Evolutionary conservation across 202 grass and related monocot genomes (phyloP), one percentile per base, ranked within the genome.

Genomic region (Zoysia matrella): DNA sequence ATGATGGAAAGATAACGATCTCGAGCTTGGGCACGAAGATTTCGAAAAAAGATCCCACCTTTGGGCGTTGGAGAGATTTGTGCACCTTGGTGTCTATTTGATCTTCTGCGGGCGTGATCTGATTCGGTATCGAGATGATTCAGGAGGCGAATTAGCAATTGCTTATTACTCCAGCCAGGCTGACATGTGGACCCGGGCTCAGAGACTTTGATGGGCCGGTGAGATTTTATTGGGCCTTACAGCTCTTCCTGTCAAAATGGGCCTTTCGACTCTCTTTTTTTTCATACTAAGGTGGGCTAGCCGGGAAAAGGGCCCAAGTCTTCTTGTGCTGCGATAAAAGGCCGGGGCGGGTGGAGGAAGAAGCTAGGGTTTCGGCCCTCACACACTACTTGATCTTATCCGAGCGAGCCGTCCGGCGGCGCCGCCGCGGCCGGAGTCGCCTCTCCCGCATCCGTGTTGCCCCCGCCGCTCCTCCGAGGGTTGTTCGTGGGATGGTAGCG

Each of bases 351-450:
- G 2, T 13, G 53, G 3, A 1, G 1, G 52, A 8, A 0, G 6
- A 0, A 8, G 7, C 66, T 89, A 86, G 87, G 87, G 87, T 86
- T 89, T 82, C 73, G 53, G 30, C 87, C 87, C 82, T 80, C 62
- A 14, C 80, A 89, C 81, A 64, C 89, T 90, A 84, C 89, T 90
- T 90, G 84, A 87, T 90, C 88, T 90, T 90, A 90, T 90, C 84
- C 11, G 81, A 90, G 88, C 71, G 12, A 8, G 6, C 65, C 80
- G 74, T 10, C 58, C 14, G 66, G 65, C 84, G 57, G 74, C 79
- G 80, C 65, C 57, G 56, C 64, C 51, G 76, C 65, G 3, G 65
- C 76, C 84, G 65, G 57, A 47, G 76, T 60, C 71, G 52, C 76
- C 52, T 75, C 84, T 69, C 39, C 72, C 69, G 0, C 60, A 0